Conservation (phyloP, 257 asterid genomes). For the Nicotiana tomentosiformis region DNA sequence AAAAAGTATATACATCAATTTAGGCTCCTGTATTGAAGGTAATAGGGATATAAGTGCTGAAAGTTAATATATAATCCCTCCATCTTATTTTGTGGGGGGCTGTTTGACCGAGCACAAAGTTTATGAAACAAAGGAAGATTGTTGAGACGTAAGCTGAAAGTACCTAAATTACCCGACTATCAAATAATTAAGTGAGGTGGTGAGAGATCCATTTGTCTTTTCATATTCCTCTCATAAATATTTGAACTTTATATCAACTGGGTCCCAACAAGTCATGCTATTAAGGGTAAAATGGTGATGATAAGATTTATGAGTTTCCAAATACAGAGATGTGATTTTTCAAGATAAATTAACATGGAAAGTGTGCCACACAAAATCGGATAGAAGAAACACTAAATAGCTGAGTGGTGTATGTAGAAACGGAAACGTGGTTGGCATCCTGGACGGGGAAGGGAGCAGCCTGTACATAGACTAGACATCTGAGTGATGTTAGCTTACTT, state of each 20-base stretch:
- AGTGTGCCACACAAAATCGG: not conserved
- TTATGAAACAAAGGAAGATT: not conserved
- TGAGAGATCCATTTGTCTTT: not conserved
- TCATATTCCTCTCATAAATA: not conserved
- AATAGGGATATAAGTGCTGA: not conserved
- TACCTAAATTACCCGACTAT: not conserved
- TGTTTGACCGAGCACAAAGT: not conserved
- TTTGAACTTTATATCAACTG: not conserved
- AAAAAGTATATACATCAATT: not conserved
- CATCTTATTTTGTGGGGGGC: not conserved
- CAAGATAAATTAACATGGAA: not conserved
- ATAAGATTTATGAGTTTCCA: not conserved
- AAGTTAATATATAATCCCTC: not conserved
- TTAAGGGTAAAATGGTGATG: not conserved
- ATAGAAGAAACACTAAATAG: not conserved
- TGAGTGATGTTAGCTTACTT: not conserved
- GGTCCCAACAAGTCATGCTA: not conserved
- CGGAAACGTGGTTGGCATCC: not conserved
- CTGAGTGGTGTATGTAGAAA: not conserved
- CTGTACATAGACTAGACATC: not conserved
- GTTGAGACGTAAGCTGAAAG: not conserved
- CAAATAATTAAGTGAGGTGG: not conserved
- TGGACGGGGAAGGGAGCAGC: not conserved
- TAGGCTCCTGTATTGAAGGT: not conserved
- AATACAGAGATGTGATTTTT: not conserved